Percentiles rank a stretch among this genome's conserved stretches.
These are phyloP conservation scores for Quercus dentata DNA, from an alignment of 306 rosid species.

Conservation along the genomic window DNA sequence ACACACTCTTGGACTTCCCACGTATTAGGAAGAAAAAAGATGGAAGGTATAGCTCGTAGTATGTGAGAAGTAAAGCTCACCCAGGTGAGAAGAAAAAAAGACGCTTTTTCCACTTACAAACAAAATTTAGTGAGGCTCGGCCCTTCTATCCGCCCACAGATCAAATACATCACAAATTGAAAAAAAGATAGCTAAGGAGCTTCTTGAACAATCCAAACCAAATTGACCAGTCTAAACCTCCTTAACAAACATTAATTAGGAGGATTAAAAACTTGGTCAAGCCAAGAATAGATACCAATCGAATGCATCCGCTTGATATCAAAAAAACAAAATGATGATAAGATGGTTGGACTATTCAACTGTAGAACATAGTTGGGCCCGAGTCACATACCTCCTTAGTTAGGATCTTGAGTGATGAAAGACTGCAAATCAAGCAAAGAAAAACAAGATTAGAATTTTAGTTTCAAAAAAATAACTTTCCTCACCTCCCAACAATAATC, in stretches of 20 bases:
- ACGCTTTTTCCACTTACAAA: no score
- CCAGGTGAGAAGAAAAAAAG: no score
- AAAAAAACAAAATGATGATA: slow-evolving; percentile 12
- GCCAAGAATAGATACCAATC: no score
- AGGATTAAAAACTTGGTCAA: slow-evolving; percentile 85
- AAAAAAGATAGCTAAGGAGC: slow-evolving; percentile 21
- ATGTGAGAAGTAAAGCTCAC: no score
- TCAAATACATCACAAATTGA: slow-evolving; percentile 1
- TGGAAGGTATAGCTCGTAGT: no score
- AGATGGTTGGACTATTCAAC: background rate
- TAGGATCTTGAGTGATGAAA: slow-evolving; percentile 88
- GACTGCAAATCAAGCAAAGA: slow-evolving; percentile 48
- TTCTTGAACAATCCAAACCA: slow-evolving; percentile 69
- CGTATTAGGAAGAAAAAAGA: no score
- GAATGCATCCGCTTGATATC: slow-evolving; percentile 50
- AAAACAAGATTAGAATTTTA: background rate
- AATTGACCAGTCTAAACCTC: slow-evolving; percentile 68
- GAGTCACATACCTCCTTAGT: no score
- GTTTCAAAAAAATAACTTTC: background rate
- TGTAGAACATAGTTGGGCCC: background rate
- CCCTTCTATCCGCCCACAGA: no score
- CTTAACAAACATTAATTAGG: slow-evolving; percentile 82
- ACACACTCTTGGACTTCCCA: no score
- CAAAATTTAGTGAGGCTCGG: no score
- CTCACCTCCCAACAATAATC: background rate